These are phyloP conservation scores for Gliomastix tumulicola DNA, from an alignment of 2,329 filamentous ascomycete genomes.

Conservation along the genomic window DNA sequence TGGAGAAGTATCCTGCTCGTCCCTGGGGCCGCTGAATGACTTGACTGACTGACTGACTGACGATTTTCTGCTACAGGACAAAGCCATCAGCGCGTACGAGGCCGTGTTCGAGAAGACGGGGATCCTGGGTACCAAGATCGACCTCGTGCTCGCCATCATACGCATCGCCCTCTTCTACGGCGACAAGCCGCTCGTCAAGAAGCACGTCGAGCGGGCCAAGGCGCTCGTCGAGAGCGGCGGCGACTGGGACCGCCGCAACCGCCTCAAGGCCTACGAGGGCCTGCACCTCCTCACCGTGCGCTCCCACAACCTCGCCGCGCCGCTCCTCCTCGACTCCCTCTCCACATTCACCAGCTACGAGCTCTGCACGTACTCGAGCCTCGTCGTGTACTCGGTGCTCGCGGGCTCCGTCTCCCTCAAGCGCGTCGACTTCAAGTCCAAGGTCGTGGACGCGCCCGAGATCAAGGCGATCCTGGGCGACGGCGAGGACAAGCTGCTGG, in stretches of 20 bases:
- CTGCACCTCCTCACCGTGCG: slow-evolving; percentile 88
- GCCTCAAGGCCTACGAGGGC: slow-evolving; percentile 97
- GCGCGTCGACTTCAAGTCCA: slow-evolving; percentile 97
- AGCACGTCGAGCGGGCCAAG: slow-evolving; percentile 84
- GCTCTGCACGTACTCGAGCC: slow-evolving; percentile 89
- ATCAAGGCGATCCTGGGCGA: slow-evolving; percentile 95
- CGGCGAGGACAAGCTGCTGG: slow-evolving; percentile 79
- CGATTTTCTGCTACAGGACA: too few relatives aligned
- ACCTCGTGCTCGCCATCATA: slow-evolving; percentile 93
- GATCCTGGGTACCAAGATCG: slow-evolving; percentile 93
- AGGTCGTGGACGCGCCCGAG: slow-evolving; percentile 96
- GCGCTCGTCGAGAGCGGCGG: slow-evolving; percentile 88
- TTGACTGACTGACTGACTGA: not conserved
- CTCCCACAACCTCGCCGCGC: slow-evolving; percentile 82
- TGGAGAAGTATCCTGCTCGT: not conserved
- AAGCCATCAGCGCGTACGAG: slow-evolving; percentile 88
- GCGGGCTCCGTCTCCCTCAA: slow-evolving; percentile 92
- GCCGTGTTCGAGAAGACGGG: slow-evolving; percentile 95
- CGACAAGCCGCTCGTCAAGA: slow-evolving; percentile 87
- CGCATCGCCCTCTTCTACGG: slow-evolving; percentile 94
- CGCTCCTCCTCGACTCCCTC: slow-evolving; percentile 89
- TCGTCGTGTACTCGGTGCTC: slow-evolving; percentile 93
- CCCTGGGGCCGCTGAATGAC: not conserved
- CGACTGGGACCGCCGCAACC: slow-evolving; percentile 97
- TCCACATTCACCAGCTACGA: slow-evolving; percentile 99